phyloP scores from a whole-genome alignment of 2,329 filamentous ascomycete genomes.

The Chaetomiaceae sp. region DNA sequence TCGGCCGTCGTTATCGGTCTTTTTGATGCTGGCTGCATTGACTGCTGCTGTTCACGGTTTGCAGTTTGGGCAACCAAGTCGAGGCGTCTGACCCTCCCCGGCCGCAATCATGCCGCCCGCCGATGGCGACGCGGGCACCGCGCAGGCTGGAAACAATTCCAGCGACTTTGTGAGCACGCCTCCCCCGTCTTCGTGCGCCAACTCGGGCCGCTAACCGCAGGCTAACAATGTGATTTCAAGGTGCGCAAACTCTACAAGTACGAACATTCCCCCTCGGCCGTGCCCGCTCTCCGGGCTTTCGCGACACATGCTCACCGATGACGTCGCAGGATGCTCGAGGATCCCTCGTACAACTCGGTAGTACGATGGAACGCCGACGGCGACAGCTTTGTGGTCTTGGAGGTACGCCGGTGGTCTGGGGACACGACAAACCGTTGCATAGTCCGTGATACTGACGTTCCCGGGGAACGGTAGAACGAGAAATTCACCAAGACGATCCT shows the following conservation, averaged over 20 bases:
- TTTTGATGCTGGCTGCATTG: background rate
- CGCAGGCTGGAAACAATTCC: conserved; percentile 64
- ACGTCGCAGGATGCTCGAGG: conserved; percentile 80
- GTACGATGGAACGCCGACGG: conserved; percentile 94
- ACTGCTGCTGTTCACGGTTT: background rate
- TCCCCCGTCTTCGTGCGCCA: background rate
- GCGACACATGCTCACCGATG: conserved; percentile 30
- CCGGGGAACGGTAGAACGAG: conserved; percentile 64
- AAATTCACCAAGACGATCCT: conserved; percentile 97
- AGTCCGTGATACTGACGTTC: conserved; percentile 23
- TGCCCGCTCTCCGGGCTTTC: conserved; percentile 16
- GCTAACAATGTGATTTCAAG: conserved; percentile 42
- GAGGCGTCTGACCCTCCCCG: conserved; percentile 5
- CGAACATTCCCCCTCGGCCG: conserved; percentile 32
- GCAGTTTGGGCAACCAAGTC: no score
- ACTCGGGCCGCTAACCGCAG: background rate
- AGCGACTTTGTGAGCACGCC: conserved; percentile 82
- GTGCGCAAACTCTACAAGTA: conserved; percentile 99
- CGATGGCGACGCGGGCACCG: conserved; percentile 35
- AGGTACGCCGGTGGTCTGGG: conserved; percentile 56
- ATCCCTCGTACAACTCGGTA: conserved; percentile 84
- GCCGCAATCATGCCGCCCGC: conserved; percentile 32
- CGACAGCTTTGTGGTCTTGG: conserved; percentile 93
- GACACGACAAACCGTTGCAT: background rate
- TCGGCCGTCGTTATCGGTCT: conserved; percentile 14